Base-by-base conservation (phyloP, 2,329 filamentous ascomycete species). In the Claviceps sp. region DNA sequence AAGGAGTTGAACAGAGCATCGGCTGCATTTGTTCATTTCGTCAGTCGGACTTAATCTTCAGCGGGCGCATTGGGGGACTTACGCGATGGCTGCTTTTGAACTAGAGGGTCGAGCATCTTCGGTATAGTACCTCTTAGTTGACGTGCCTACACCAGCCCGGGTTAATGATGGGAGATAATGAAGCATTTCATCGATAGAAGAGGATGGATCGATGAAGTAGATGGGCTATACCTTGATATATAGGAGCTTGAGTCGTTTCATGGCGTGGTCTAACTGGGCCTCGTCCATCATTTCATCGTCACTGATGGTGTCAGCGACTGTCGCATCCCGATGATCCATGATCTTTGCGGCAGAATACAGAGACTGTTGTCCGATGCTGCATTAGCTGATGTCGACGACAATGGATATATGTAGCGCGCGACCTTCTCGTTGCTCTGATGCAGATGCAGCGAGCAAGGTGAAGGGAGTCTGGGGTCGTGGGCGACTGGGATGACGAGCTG, bases 221-320 rank as follows among this genome's bases (percentile, higher is more conserved):
- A 44, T 44, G 22, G 5, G 14, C 29, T 22, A 58, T 71, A 73
- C 77, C 69, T 77, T 74, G 58, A 76, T 66, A 58, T 80, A 75
- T n/a, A 79, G 64, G 46, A 76, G 66, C 57, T 77, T 75, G 50
- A 80, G 67, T 37, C 71, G 68, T 58, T 73, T 66, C 58, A 80
- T 67, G 23, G 71, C 72, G 53, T 71, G 66, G 53, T 74, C 69
- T 6, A 80, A 66, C 53, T 71, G 71, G 51, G 71, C 67, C 61
- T 80, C 76, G 47, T 77, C 71, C 65, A 68, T 68, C 8, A 63
- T 60, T 51, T 49, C 29, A 7, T 34, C 26, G 42, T 37, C 16
- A 5, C 29, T 50, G 34, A 14, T 38, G 9, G 23, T 22, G 13
- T 50, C 50, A 38, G 42, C 45, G 29, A 45, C 22, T 26, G 49